Base-by-base conservation (phyloP, 768 basidiomycete genomes). In the Pulveroboletus sp. region DNA sequence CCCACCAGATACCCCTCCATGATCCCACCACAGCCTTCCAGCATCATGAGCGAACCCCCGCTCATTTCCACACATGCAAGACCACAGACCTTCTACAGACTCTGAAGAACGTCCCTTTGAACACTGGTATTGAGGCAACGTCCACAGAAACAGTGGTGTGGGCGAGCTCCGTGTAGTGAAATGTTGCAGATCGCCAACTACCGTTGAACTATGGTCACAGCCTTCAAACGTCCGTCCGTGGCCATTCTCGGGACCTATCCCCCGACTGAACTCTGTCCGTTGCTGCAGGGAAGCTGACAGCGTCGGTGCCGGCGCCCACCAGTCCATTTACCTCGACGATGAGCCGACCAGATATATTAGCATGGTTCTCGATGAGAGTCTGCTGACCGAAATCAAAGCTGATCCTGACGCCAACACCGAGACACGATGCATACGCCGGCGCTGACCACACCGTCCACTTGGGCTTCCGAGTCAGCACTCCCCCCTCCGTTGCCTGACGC, bases 171-270 rank as follows among this genome's bases (percentile, higher is more conserved):
- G 84, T 19, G 82, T 91, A 2, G 89, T 80, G 3, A 76, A 67
- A 92, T 93, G 89, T 64, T 93, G 46, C 87, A 91, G 59, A 91
- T 91, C 51, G 89, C 89, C 43, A 90, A 84, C 68, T 90, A 86
- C n/a, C n/a, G n/a, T n/a, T n/a, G n/a, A n/a, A n/a, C n/a, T n/a
- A n/a, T 57, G 89, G 89, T 1, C 86, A 92, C 61, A 74, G 70
- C 35, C 68, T 84, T 22, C 68, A 70, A 63, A 71, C 53, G 37
- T 46, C 50, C 47, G 52, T 37, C 43, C 64, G 50, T 43, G 63
- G 47, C 40, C 64, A 56, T 57, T 34, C 60, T 50, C 52, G 68
- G 54, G 58, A 63, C 50, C 24, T 53, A 34, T 59, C 67, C 7
- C 39, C 45, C 16, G 51, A 46, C 37, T 49, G 51, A 69, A 58